Evolutionary conservation across 768 basidiomycete genomes (phyloP).

Genomic region (Suillus bovinus): DNA sequence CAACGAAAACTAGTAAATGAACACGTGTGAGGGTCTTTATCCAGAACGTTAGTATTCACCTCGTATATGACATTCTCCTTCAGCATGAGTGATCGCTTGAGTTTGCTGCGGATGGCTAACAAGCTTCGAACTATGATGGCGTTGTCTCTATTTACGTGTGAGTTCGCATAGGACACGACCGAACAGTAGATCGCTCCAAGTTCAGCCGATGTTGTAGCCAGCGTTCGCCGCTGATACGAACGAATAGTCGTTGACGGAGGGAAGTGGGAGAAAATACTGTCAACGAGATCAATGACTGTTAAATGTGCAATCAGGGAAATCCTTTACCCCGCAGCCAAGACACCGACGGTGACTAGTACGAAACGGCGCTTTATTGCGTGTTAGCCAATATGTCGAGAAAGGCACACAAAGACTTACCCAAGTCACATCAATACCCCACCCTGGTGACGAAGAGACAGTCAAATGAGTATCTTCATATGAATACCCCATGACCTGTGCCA

Average conservation of each 20-base stretch:
- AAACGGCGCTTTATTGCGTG: slow-evolving; percentile 52
- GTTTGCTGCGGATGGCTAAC: slow-evolving; percentile 74
- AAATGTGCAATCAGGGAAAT: background rate
- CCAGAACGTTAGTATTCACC: slow-evolving; percentile 37
- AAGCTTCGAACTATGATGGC: slow-evolving; percentile 60
- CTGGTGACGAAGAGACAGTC: slow-evolving; percentile 47
- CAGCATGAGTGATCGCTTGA: slow-evolving; percentile 59
- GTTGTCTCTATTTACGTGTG: slow-evolving; percentile 52
- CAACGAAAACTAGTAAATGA: slow-evolving; percentile 60
- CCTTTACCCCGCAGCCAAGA: slow-evolving; percentile 73
- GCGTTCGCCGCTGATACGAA: slow-evolving; percentile 65
- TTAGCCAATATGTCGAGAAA: background rate
- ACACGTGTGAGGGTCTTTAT: slow-evolving; percentile 1
- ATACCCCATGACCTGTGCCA: slow-evolving; percentile 65
- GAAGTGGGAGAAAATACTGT: slow-evolving; percentile 66
- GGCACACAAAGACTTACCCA: slow-evolving; percentile 49
- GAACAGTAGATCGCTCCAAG: slow-evolving; percentile 75
- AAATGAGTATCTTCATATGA: slow-evolving; percentile 67
- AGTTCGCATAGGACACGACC: slow-evolving; percentile 70
- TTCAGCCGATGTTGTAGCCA: slow-evolving; percentile 68
- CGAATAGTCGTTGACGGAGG: slow-evolving; percentile 80
- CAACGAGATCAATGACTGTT: slow-evolving; percentile 10
- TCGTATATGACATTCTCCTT: slow-evolving; percentile 66
- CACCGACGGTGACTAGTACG: slow-evolving; percentile 68
- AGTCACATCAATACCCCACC: slow-evolving; percentile 64